Evolutionary conservation across 2,329 filamentous ascomycete species (phyloP).

Genomic region (Alternaria ventricosa): DNA sequence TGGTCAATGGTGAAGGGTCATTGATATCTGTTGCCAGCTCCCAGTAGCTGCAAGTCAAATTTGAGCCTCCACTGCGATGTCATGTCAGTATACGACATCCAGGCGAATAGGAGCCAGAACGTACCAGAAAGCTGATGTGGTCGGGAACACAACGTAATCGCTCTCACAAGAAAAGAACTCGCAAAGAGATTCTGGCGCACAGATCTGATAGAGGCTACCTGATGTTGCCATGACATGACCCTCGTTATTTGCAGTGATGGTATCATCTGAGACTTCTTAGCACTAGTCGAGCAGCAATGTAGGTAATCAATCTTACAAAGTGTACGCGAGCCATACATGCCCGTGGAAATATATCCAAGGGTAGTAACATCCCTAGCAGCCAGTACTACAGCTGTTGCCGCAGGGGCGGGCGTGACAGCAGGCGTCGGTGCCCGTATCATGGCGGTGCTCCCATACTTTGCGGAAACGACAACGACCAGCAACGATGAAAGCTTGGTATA

Average conservation of each 20-base stretch:
- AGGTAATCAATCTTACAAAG: conserved; percentile 4
- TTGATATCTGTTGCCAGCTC: conserved; percentile 13
- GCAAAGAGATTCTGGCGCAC: conserved; percentile 5
- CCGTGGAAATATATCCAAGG: conserved; percentile 14
- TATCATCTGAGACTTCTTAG: conserved; percentile 14
- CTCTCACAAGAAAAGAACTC: conserved; percentile 16
- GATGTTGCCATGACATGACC: conserved; percentile 13
- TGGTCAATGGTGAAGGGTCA: conserved; percentile 15
- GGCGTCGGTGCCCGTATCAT: conserved; percentile 10
- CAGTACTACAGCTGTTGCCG: conserved; percentile 13
- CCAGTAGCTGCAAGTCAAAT: conserved; percentile 15
- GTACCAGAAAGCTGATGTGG: conserved; percentile 11
- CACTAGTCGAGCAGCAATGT: neutral
- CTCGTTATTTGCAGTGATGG: conserved; percentile 14
- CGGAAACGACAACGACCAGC: conserved; percentile 1
- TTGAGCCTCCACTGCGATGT: conserved; percentile 6
- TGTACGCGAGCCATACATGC: conserved; percentile 12
- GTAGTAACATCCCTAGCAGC: conserved; percentile 13
- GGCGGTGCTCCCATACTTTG: conserved; percentile 2
- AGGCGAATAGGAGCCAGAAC: neutral
- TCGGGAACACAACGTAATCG: conserved; percentile 7
- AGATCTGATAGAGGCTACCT: conserved; percentile 12
- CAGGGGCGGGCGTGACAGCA: conserved; percentile 9
- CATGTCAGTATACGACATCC: neutral
- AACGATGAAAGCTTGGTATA: conserved; percentile 2